Base-by-base conservation (phyloP, 2,329 filamentous ascomycete genomes). In the Apiospora saccharicola region DNA sequence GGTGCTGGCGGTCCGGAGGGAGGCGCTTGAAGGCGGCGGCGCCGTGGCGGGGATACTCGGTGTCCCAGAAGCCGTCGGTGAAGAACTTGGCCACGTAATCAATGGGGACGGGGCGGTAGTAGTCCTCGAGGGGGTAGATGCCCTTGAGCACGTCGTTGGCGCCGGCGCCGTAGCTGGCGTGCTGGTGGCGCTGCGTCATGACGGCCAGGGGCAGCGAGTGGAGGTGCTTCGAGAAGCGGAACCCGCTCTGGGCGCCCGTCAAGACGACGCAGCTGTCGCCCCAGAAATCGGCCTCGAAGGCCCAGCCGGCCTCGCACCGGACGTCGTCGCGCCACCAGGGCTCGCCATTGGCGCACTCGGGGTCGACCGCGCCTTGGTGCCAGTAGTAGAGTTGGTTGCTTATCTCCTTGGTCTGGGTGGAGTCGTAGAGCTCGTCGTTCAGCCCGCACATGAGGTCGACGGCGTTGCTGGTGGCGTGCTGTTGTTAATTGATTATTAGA, bases 81-180 rank as follows among this genome's bases (percentile, higher is more conserved):
- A 81, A 81, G n/a, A 79, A 74, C 68, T 74, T 76, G 43, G 69
- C 73, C 13, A 77, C 67, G 47, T 71, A 75, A 0, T 76, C 73
- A 7, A 80, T 41, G 14, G 75, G 71, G 0, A 79, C 0, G n/a
- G 75, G 75, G 2, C 37, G 46, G 0, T 19, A 2, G 37, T 75
- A 77, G 13, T 75, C 53, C 19, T 74, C 72, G 6, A 74, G 53
- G 1, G 71, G 53, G 12, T 14, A 47, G 6, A 3, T 7, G 34
- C 19, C 61, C 10, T 0, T 1, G 16, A 51, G 46, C 13, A 5
- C 4, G 26, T 41, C 30, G 24, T 3, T 1, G 30, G 4, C 34
- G 19, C 7, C 24, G n/a, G n/a, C n/a, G 26, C 0, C 12, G n/a
- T n/a, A 24, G 26, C 1, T 30, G 24, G n/a, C 3, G 3, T n/a